A percentile compares a stretch with the other conserved stretches of the same genome.
phyloP scores from a whole-genome alignment of 305 asterid genomes.

The Andrographis paniculata region DNA sequence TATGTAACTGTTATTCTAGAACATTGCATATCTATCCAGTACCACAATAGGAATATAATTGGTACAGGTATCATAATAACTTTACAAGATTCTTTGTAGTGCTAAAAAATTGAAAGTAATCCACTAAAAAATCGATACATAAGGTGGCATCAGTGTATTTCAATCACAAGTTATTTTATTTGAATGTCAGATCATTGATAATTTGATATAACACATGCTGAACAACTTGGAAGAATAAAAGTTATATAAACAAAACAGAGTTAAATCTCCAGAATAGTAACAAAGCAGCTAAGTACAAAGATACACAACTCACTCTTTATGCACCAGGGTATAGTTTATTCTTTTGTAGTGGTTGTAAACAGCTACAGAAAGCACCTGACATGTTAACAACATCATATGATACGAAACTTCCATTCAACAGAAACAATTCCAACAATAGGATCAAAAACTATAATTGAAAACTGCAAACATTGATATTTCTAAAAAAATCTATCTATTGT shows the following conservation, averaged over 20 bases:
- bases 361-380: conserved; percentile 88
- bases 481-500: too few species aligned
- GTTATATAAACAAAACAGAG: background rate
- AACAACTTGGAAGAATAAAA: background rate
- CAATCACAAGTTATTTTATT: too few species aligned
- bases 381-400: conserved; percentile 17
- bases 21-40: too few species aligned
- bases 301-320: conserved; percentile 45
- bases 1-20: too few species aligned
- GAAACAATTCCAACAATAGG: conserved; percentile 5
- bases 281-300: background rate
- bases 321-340: conserved; percentile 41
- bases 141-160: too few species aligned
- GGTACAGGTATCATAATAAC: too few species aligned
- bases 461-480: background rate
- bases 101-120: too few species aligned
- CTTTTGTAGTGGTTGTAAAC: conserved; percentile 92
- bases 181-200: too few species aligned
- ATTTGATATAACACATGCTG: background rate
- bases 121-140: too few species aligned
- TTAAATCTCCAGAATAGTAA: background rate
- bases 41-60: too few species aligned
- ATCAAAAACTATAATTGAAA: conserved; percentile 5
- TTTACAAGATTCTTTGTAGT: too few species aligned
- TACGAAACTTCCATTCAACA: conserved; percentile 12